These are phyloP conservation scores for Cicer bijugum DNA, from an alignment of 306 rosid genomes.

Conservation along the genomic window DNA sequence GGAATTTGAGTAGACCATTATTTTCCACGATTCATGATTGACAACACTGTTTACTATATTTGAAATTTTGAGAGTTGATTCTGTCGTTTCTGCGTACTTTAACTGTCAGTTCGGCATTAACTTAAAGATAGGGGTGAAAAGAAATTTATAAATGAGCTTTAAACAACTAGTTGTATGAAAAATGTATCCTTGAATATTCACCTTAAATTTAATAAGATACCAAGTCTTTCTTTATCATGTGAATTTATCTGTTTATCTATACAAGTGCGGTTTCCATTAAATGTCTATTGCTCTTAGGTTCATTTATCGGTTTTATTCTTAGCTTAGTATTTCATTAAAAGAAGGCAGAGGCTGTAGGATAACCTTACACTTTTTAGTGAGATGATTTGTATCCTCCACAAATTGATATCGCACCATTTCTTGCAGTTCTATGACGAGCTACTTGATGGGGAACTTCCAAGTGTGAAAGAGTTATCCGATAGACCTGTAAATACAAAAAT, in stretches of 20 bases:
- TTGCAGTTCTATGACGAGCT: slow-evolving; percentile 84
- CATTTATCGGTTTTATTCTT: neutral
- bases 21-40: too few relatives aligned
- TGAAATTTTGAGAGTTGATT: neutral
- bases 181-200: neutral
- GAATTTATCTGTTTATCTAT: neutral
- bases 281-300: neutral
- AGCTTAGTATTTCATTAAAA: neutral
- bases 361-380: neutral
- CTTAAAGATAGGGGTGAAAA: neutral
- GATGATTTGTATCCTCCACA: neutral
- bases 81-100: neutral
- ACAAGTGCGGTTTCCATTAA: neutral
- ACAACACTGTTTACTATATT: too few relatives aligned
- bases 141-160: neutral
- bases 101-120: neutral
- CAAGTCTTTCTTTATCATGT: neutral
- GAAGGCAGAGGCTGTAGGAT: neutral
- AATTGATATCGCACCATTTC: neutral
- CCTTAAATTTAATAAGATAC: neutral
- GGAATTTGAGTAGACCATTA: too few relatives aligned
- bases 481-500: slow-evolving; percentile 78
- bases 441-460: slow-evolving; percentile 58
- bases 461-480: slow-evolving; percentile 45
- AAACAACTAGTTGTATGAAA: neutral